phyloP scores from a whole-genome alignment of 2,329 filamentous ascomycete genomes.

The Mycosphaerella sp. region DNA sequence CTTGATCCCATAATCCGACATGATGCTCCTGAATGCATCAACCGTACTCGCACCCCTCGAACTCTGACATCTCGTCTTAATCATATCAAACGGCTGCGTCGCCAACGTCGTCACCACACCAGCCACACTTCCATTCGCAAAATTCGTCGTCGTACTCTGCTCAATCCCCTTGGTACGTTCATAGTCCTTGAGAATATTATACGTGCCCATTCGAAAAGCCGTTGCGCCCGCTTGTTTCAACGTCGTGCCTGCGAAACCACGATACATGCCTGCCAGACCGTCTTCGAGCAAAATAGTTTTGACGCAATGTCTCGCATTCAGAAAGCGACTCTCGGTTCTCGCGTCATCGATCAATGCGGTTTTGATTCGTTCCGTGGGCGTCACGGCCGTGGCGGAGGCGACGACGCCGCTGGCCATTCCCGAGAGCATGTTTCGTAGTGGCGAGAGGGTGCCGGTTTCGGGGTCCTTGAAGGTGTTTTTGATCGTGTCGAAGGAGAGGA shows the following conservation, averaged over 20 bases:
- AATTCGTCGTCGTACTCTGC: conserved; percentile 50
- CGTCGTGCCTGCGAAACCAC: conserved; percentile 55
- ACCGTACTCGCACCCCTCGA: conserved; percentile 51
- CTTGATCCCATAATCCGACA: conserved; percentile 51
- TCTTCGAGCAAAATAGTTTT: conserved; percentile 46
- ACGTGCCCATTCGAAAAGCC: conserved; percentile 55
- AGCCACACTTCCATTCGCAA: conserved; percentile 55
- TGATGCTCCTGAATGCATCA: conserved; percentile 51
- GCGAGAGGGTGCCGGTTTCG: conserved; percentile 51
- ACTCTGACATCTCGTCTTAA: conserved; percentile 58
- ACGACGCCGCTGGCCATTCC: conserved; percentile 59
- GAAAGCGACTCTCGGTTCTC: conserved; percentile 44
- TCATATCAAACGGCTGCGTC: conserved; percentile 57
- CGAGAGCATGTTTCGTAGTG: conserved; percentile 52
- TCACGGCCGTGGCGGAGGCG: conserved; percentile 58
- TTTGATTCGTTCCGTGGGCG: conserved; percentile 62
- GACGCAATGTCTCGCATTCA: conserved; percentile 47
- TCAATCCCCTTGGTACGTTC: conserved; percentile 43
- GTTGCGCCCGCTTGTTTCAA: conserved; percentile 58
- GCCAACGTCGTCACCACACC: conserved; percentile 55
- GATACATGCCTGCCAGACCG: conserved; percentile 51
- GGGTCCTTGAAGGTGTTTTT: conserved; percentile 52
- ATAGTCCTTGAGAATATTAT: conserved; percentile 58
- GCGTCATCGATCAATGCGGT: conserved; percentile 61
- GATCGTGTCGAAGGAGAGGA: conserved; percentile 60